These are phyloP conservation scores for Ceratobasidium theobromae DNA, from an alignment of 1,284 basidiomycete genomes.

Conservation along the genomic window DNA sequence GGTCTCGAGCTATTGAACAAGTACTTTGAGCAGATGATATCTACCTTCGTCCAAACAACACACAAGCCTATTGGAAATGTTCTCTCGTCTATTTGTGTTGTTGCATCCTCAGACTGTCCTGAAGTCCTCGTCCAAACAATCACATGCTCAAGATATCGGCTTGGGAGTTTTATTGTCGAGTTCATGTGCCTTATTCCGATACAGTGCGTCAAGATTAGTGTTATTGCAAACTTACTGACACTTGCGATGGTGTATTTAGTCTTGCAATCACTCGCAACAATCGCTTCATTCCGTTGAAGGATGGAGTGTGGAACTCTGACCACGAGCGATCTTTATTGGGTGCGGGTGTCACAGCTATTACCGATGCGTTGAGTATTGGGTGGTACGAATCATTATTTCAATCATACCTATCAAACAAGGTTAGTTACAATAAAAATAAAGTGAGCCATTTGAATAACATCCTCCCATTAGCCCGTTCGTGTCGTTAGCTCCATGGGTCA, in stretches of 20 bases:
- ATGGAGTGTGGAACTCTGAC: constrained; percentile 56
- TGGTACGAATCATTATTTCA: constrained; percentile 68
- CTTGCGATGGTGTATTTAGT: neutral
- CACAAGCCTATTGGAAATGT: constrained; percentile 54
- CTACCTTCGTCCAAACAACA: constrained; percentile 51
- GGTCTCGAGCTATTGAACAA: constrained; percentile 42
- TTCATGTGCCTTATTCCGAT: constrained; percentile 35
- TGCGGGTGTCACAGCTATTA: constrained; percentile 59
- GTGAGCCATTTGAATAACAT: neutral
- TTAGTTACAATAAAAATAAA: constrained; percentile 37
- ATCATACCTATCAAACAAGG: constrained; percentile 62
- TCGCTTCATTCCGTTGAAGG: constrained; percentile 61
- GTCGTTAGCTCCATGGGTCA: constrained; percentile 66
- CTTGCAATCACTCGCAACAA: constrained; percentile 61
- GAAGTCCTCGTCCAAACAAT: neutral
- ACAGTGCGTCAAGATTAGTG: constrained; percentile 5
- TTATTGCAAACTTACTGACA: neutral
- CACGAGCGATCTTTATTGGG: constrained; percentile 58
- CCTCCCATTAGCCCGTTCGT: constrained; percentile 51
- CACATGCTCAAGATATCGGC: neutral
- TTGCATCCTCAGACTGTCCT: constrained; percentile 32
- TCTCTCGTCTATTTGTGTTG: constrained; percentile 46
- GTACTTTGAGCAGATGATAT: constrained; percentile 53
- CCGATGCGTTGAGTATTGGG: constrained; percentile 57
- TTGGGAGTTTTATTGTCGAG: constrained; percentile 29